Percentiles rank a stretch among this genome's conserved stretches.
Evolutionary conservation across 164 flowering plant species (phyloP).

Genomic region (Piper betle): DNA sequence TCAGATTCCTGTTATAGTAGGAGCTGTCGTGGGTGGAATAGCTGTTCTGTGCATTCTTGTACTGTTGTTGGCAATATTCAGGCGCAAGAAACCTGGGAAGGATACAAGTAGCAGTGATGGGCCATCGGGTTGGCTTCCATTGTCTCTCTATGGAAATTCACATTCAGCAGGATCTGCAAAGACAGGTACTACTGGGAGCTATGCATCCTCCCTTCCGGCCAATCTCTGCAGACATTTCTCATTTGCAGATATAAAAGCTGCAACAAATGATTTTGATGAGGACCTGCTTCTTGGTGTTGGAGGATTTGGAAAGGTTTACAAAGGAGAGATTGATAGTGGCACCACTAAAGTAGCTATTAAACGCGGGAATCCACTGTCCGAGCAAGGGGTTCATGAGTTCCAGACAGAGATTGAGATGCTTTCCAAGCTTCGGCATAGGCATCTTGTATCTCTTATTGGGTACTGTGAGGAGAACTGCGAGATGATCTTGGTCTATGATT

Average conservation of each 20-base stretch:
- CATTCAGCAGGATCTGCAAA: slow-evolving; percentile 20
- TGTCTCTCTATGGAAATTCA: slow-evolving; percentile 18
- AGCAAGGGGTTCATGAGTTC: slow-evolving; percentile 38
- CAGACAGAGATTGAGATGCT: slow-evolving; percentile 46
- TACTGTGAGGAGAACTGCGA: slow-evolving; percentile 33
- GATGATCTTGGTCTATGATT: slow-evolving; percentile 44
- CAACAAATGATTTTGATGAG: slow-evolving; percentile 32
- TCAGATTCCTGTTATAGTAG: slow-evolving; percentile 13
- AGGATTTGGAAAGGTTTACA: slow-evolving; percentile 44
- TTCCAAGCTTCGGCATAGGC: slow-evolving; percentile 36
- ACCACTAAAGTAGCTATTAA: slow-evolving; percentile 34
- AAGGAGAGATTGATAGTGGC: slow-evolving; percentile 24
- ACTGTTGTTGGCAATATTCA: slow-evolving; percentile 10
- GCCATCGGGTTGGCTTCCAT: slow-evolving; percentile 58
- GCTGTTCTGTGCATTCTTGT: slow-evolving; percentile 12
- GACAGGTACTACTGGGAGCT: slow-evolving; percentile 25
- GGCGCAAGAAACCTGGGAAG: slow-evolving; percentile 13
- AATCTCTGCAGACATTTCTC: slow-evolving; percentile 39
- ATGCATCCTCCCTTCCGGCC: slow-evolving; percentile 22
- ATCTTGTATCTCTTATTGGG: slow-evolving; percentile 40
- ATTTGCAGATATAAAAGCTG: slow-evolving; percentile 28
- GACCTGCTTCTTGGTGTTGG: slow-evolving; percentile 29
- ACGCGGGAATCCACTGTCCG: slow-evolving; percentile 27
- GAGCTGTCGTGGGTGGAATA: slow-evolving; percentile 16
- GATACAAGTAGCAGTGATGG: slow-evolving; percentile 20